Conservation (phyloP, 2,329 filamentous ascomycete species). For the Trichoderma aggressivum region DNA sequence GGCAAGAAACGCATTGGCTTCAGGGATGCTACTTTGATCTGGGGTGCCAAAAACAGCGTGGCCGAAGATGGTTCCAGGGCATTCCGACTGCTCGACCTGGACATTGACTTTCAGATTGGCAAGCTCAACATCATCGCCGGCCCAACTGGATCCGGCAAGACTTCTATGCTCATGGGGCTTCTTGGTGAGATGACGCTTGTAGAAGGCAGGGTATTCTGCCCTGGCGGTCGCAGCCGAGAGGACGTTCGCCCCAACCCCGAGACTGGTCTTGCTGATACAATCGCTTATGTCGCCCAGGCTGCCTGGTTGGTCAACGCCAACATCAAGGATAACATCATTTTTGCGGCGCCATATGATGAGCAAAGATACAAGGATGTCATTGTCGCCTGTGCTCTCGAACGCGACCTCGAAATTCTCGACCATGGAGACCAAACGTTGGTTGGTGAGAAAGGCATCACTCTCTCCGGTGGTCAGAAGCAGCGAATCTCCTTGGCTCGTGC, state of each 20-base stretch:
- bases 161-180: conserved; percentile 90
- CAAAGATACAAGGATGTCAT: conserved; percentile 84
- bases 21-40: conserved; percentile 79
- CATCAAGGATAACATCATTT: conserved; percentile 94
- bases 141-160: conserved; percentile 92
- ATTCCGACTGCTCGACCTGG: conserved; percentile 78
- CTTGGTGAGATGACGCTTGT: conserved; percentile 93
- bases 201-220: conserved; percentile 76
- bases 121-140: conserved; percentile 91
- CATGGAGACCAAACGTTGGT: conserved; percentile 90
- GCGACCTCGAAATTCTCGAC: conserved; percentile 88
- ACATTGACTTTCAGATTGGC: conserved; percentile 79
- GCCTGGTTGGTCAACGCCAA: conserved; percentile 96
- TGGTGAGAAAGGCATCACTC: conserved; percentile 93
- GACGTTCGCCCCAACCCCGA: conserved; percentile 77
- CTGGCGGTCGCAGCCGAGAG: conserved; percentile 80
- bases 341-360: conserved; percentile 76
- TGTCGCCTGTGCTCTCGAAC: conserved; percentile 83
- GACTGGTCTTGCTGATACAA: conserved; percentile 83
- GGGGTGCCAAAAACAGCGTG: conserved; percentile 69
- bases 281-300: conserved; percentile 95
- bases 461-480: conserved; percentile 97
- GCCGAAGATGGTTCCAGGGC: conserved; percentile 65
- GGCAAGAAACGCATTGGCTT: conserved; percentile 79
- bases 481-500: conserved; percentile 94